These are phyloP conservation scores for Phellopilus nigrolimitatus DNA, from an alignment of 1,284 basidiomycete genomes.

Conservation along the genomic window DNA sequence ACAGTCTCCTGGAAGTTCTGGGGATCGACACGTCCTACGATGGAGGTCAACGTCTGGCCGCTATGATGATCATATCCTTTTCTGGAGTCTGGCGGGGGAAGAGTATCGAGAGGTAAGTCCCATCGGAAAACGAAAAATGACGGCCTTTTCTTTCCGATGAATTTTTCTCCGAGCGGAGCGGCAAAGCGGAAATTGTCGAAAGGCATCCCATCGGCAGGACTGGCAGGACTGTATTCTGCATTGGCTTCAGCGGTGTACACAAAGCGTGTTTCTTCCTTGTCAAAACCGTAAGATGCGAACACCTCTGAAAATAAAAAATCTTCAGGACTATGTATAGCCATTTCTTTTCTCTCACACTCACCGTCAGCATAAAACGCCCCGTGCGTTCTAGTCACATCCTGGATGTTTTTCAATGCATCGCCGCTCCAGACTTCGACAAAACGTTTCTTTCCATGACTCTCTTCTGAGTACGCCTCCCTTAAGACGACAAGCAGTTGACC, in stretches of 20 bases:
- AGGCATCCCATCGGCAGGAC: conserved; percentile 28
- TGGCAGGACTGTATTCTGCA: conserved; percentile 25
- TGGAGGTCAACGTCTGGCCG: neutral
- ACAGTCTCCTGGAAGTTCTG: conserved; percentile 11
- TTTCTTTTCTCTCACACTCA: conserved; percentile 23
- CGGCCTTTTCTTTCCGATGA: conserved; percentile 45
- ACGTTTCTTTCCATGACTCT: conserved; percentile 38
- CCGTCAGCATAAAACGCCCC: conserved; percentile 61
- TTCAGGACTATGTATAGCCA: conserved; percentile 9
- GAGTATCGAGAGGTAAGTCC: conserved; percentile 23
- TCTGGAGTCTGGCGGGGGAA: neutral
- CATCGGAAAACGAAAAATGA: conserved; percentile 47
- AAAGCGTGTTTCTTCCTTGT: conserved; percentile 44
- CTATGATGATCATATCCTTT: neutral
- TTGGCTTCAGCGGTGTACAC: conserved; percentile 56
- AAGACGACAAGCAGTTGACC: conserved; percentile 41
- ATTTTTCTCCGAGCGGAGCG: conserved; percentile 53
- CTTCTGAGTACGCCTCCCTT: conserved; percentile 33
- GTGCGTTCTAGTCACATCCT: conserved; percentile 57
- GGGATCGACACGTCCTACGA: conserved; percentile 8
- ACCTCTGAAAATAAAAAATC: conserved; percentile 36
- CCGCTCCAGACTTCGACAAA: conserved; percentile 60
- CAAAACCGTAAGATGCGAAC: conserved; percentile 46
- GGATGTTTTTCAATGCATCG: conserved; percentile 36
- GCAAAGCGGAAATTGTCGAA: conserved; percentile 47